These are phyloP conservation scores for Candida odintsovae DNA, from an alignment of 805 yeast species.

Conservation along the genomic window DNA sequence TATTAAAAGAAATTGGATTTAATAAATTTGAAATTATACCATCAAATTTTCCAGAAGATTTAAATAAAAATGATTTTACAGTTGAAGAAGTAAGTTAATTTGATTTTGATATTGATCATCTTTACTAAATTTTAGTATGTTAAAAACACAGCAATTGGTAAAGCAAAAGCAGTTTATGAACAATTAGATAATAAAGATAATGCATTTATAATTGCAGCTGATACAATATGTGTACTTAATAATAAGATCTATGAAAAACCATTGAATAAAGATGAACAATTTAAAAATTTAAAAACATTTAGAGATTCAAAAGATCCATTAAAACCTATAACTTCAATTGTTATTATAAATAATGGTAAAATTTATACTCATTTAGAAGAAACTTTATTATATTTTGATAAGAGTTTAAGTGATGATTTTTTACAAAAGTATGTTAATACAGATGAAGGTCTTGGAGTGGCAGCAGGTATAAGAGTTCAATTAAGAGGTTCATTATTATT, in stretches of 20 bases:
- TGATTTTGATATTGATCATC: no score
- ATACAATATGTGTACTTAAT: conserved; percentile 63
- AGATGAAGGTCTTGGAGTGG: conserved; percentile 75
- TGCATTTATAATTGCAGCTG: conserved; percentile 56
- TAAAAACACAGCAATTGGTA: conserved; percentile 57
- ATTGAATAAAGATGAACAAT: conserved; percentile 41
- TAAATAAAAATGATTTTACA: conserved; percentile 45
- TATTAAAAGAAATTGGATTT: conserved; percentile 57
- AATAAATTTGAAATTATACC: conserved; percentile 39
- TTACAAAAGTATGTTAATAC: conserved; percentile 57
- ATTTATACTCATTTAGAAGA: conserved; percentile 32
- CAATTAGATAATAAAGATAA: conserved; percentile 4
- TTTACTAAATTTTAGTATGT: no score
- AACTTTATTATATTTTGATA: conserved; percentile 37
- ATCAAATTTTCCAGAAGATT: conserved; percentile 73
- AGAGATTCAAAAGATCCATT: conserved; percentile 40
- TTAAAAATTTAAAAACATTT: conserved; percentile 41
- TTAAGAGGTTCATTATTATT: conserved; percentile 65
- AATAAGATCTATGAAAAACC: conserved; percentile 80
- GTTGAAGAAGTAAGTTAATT: conserved; percentile 41
- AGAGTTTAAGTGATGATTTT: conserved; percentile 44
- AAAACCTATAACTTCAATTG: conserved; percentile 50
- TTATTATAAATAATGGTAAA: conserved; percentile 29
- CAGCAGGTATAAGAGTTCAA: conserved; percentile 91
- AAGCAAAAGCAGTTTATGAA: conserved; percentile 56